Evolutionary conservation across 2,329 filamentous ascomycete species (phyloP).

Genomic region (Stachybotrys chlorohalonatus): DNA sequence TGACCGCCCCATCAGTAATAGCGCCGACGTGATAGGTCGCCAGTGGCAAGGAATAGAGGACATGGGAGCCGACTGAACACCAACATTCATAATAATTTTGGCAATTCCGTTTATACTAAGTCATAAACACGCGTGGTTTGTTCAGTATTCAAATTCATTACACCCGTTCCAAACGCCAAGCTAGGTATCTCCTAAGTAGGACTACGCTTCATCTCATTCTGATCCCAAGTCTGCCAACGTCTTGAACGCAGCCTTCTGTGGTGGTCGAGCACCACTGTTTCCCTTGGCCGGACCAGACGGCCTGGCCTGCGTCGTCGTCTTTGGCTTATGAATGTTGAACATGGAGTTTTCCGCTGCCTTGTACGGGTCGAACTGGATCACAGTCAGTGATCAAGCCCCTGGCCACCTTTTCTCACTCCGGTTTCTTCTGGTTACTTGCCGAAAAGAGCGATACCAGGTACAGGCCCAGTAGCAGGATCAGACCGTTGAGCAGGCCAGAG

Average conservation of each 20-base stretch:
- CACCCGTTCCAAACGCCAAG: constrained; percentile 1
- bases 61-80: background rate
- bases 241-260: constrained; percentile 32
- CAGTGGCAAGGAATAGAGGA: background rate
- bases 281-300: constrained; percentile 7
- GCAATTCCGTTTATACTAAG: background rate
- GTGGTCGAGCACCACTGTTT: constrained; percentile 11
- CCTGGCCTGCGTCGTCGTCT: constrained; percentile 3
- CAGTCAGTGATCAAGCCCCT: constrained; percentile 12
- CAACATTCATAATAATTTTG: background rate
- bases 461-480: constrained; percentile 49
- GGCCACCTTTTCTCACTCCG: background rate
- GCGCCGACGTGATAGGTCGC: constrained; percentile 5
- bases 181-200: constrained; percentile 1
- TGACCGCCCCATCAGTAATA: constrained; percentile 9
- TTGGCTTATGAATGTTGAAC: constrained; percentile 43
- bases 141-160: background rate
- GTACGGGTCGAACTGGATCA: constrained; percentile 48
- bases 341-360: constrained; percentile 49
- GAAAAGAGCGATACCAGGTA: constrained; percentile 55
- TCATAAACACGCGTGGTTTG: too few relatives aligned
- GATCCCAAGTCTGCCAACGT: constrained; percentile 44
- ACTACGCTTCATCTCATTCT: constrained; percentile 9
- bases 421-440: constrained; percentile 27
- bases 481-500: constrained; percentile 32